Evolutionary conservation across 2,329 filamentous ascomycete genomes (phyloP).

Genomic region (Phaeoacremonium minimum): DNA sequence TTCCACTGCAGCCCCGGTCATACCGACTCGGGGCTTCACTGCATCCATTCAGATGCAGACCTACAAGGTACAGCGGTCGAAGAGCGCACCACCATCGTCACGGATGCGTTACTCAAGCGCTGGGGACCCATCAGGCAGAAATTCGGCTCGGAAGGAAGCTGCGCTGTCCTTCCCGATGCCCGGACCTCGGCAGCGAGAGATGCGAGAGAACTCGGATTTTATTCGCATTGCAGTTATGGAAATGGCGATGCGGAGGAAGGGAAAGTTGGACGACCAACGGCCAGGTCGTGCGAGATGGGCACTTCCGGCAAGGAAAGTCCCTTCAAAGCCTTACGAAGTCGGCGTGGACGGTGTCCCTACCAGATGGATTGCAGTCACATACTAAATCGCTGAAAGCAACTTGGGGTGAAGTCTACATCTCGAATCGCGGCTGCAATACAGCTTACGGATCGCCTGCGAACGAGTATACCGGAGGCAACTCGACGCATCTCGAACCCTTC

Average conservation of each 20-base stretch:
- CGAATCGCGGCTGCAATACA: too few species aligned
- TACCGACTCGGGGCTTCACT: conserved; percentile 42
- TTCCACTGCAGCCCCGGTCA: conserved; percentile 11
- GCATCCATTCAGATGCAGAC: conserved; percentile 71
- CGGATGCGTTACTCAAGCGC: conserved; percentile 13
- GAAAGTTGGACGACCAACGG: conserved; percentile 61
- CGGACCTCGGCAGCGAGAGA: conserved; percentile 57
- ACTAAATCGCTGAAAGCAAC: too few species aligned
- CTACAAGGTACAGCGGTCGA: conserved; percentile 55
- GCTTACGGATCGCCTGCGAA: too few species aligned
- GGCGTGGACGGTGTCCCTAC: conserved; percentile 54
- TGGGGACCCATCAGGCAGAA: conserved; percentile 17
- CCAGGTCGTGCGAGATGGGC: conserved; percentile 66
- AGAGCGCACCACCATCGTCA: conserved; percentile 25
- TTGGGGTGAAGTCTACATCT: too few species aligned
- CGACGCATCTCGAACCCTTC: too few species aligned
- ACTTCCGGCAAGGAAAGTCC: conserved; percentile 58
- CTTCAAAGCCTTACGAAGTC: conserved; percentile 50
- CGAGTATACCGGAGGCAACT: too few species aligned
- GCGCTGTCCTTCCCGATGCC: conserved; percentile 31
- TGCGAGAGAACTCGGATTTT: conserved; percentile 67
- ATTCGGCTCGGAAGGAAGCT: conserved; percentile 14
- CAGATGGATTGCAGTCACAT: too few species aligned
- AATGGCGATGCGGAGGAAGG: conserved; percentile 64
- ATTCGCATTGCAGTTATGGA: conserved; percentile 69